Percentiles rank a stretch among this genome's conserved stretches.
Conservation (phyloP, 1,284 basidiomycete species). For the Austropuccinia psidii region DNA sequence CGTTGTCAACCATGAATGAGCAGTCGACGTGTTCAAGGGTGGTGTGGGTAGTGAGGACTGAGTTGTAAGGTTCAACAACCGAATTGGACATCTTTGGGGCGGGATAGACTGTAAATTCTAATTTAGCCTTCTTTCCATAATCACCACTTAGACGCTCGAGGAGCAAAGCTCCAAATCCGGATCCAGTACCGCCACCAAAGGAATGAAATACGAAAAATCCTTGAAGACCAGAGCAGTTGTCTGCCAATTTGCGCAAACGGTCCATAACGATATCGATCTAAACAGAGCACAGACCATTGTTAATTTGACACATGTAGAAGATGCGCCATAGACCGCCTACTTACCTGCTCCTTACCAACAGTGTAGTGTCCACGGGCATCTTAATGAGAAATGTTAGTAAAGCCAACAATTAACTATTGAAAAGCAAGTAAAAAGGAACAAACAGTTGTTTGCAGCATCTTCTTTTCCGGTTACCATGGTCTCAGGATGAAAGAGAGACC, state of each 20-base stretch:
- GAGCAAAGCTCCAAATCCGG: constrained; percentile 94
- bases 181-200: constrained; percentile 98
- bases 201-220: constrained; percentile 99
- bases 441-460: constrained; percentile 95
- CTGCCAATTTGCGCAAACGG: constrained; percentile 87
- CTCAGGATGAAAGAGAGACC: constrained; percentile 96
- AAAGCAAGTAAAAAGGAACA: constrained; percentile 41
- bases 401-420: constrained; percentile 42
- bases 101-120: constrained; percentile 98
- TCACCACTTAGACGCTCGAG: constrained; percentile 92
- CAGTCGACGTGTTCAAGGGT: constrained; percentile 99
- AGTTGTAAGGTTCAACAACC: constrained; percentile 98
- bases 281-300: background rate
- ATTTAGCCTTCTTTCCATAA: constrained; percentile 99
- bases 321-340: background rate
- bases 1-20: constrained; percentile 98
- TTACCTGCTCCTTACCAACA: constrained; percentile 85
- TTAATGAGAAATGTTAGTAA: background rate
- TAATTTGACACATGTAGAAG: background rate
- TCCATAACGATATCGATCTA: constrained; percentile 73
- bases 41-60: constrained; percentile 95
- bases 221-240: constrained; percentile 96
- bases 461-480: constrained; percentile 98
- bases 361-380: constrained; percentile 60
- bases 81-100: constrained; percentile 92